Conservation (phyloP, 148 eudicot genomes). For the Amaranthus hypochondriacus region DNA sequence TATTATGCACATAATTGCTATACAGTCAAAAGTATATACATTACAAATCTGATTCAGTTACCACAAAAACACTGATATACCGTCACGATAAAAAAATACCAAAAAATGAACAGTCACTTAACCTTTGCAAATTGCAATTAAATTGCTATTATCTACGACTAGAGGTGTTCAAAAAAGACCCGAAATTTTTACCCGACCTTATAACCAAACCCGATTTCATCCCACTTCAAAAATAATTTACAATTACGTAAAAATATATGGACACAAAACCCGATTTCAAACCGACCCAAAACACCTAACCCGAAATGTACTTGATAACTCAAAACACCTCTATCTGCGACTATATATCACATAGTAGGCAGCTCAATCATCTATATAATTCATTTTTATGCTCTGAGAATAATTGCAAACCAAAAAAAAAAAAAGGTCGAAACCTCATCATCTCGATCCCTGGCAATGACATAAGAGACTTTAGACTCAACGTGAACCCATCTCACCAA, state of each 20-base stretch:
- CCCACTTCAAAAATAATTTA: too few species aligned
- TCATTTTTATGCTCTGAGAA: neutral
- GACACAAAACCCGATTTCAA: too few species aligned
- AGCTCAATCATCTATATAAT: neutral
- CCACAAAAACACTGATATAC: neutral
- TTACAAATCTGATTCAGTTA: neutral
- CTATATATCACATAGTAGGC: too few species aligned
- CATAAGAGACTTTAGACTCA: neutral
- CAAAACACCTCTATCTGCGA: too few species aligned
- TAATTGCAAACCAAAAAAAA: neutral
- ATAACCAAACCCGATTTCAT: too few species aligned
- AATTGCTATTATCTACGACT: neutral
- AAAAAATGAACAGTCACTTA: neutral
- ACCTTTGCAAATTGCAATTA: neutral
- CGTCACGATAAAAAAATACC: conserved; percentile 1
- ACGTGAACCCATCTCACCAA: neutral
- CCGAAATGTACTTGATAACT: too few species aligned
- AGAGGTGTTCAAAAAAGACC: too few species aligned
- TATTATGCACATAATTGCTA: too few species aligned
- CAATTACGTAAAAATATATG: too few species aligned
- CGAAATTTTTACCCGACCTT: too few species aligned
- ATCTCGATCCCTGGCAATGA: neutral
- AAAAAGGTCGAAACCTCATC: neutral
- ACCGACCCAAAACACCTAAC: too few species aligned
- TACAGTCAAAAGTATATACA: neutral